phyloP scores from a whole-genome alignment of 1,139 yeast species.

The Diutina neorugosa region DNA sequence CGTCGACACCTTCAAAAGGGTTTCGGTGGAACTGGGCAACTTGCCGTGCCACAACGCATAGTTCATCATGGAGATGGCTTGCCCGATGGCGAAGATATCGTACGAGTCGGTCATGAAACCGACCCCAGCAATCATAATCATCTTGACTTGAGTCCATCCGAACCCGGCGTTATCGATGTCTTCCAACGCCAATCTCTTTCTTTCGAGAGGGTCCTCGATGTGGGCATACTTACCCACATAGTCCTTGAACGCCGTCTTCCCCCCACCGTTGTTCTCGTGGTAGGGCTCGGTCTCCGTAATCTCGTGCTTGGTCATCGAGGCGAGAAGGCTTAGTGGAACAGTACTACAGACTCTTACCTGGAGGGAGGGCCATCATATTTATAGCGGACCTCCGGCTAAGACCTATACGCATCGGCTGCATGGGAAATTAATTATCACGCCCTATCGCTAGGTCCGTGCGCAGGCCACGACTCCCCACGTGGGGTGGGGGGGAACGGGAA shows the following conservation, averaged over 20 bases:
- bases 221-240: conserved; percentile 74
- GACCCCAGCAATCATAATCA: conserved; percentile 85
- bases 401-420: not conserved
- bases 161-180: conserved; percentile 77
- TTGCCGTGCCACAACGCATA: conserved; percentile 63
- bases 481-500: not conserved
- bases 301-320: not conserved
- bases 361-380: not conserved
- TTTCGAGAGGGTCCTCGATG: conserved; percentile 76
- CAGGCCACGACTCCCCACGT: not conserved
- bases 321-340: not conserved
- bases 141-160: conserved; percentile 82
- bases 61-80: conserved; percentile 65
- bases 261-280: conserved; percentile 32
- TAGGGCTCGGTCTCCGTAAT: not conserved
- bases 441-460: not conserved
- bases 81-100: conserved; percentile 81
- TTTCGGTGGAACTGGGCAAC: conserved; percentile 50
- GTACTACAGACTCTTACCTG: not conserved
- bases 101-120: conserved; percentile 90
- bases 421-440: not conserved
- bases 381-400: not conserved
- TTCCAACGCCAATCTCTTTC: conserved; percentile 82
- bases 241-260: conserved; percentile 86
- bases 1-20: conserved; percentile 75